A percentile compares a stretch with the other conserved stretches of the same genome.
Evolutionary conservation across 345 rosid genomes (phyloP).

Genomic region (Populus davidiana): DNA sequence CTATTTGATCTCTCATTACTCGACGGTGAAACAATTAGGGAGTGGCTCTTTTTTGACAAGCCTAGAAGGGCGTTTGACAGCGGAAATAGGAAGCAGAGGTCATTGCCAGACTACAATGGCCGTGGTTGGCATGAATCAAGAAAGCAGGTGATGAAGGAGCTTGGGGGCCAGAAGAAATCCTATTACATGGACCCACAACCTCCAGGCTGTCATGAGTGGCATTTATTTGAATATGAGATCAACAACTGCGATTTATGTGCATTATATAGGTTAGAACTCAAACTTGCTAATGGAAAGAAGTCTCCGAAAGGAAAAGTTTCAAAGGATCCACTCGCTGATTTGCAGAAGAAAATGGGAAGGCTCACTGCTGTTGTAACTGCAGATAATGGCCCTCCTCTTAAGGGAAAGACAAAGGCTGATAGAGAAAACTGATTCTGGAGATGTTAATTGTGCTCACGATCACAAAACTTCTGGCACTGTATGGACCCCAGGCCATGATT

Average conservation of each 20-base stretch:
- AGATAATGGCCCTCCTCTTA: conserved; percentile 39
- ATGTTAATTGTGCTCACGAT: conserved; percentile 12
- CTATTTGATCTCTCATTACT: conserved; percentile 63
- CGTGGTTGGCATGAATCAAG: conserved; percentile 97
- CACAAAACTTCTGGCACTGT: neutral
- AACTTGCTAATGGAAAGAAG: conserved; percentile 55
- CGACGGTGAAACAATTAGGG: conserved; percentile 67
- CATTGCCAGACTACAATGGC: conserved; percentile 79
- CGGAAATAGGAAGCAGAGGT: conserved; percentile 91
- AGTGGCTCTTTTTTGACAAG: conserved; percentile 91
- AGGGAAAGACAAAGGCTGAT: conserved; percentile 29
- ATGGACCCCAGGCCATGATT: neutral
- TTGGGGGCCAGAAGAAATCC: conserved; percentile 75
- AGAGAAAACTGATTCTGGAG: conserved; percentile 19
- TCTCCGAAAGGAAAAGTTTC: conserved; percentile 52
- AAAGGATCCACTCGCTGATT: conserved; percentile 67
- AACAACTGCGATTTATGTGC: conserved; percentile 51
- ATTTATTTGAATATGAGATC: conserved; percentile 70
- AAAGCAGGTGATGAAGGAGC: conserved; percentile 72
- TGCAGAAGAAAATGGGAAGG: conserved; percentile 80
- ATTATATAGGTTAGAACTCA: conserved; percentile 65
- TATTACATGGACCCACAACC: conserved; percentile 98
- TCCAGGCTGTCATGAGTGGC: conserved; percentile 65
- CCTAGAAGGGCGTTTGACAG: conserved; percentile 86
- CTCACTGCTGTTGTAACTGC: conserved; percentile 58